phyloP scores from a whole-genome alignment of 805 yeast genomes.

The Dipodascopsis uninucleata region DNA sequence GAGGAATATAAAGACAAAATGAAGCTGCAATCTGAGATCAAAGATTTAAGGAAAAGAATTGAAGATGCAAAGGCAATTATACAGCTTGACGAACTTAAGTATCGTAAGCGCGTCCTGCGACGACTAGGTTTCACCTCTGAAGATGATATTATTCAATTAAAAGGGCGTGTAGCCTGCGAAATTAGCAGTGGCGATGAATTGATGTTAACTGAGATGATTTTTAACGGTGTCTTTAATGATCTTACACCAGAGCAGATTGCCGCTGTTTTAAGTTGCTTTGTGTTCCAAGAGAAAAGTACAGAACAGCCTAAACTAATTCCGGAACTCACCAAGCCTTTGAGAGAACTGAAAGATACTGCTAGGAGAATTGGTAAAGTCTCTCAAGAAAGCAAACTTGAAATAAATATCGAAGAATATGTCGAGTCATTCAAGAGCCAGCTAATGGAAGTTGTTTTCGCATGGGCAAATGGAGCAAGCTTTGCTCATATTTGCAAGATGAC shows the following conservation, averaged over 20 bases:
- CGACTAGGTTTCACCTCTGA: conserved; percentile 85
- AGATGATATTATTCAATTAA: conserved; percentile 85
- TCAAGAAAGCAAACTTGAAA: conserved; percentile 83
- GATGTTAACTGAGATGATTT: conserved; percentile 81
- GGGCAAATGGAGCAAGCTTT: conserved; percentile 96
- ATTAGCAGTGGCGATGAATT: conserved; percentile 59
- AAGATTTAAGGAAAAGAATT: conserved; percentile 59
- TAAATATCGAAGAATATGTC: conserved; percentile 87
- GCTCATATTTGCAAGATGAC: conserved; percentile 96
- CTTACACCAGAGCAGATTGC: conserved; percentile 88
- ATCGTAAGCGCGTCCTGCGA: conserved; percentile 87
- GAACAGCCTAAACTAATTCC: conserved; percentile 82
- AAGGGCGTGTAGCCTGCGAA: conserved; percentile 97
- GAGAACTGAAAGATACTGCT: conserved; percentile 88
- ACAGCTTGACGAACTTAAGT: conserved; percentile 89
- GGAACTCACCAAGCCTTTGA: conserved; percentile 87
- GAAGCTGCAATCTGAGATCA: conserved; percentile 55
- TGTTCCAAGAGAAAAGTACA: conserved; percentile 92
- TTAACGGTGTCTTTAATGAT: conserved; percentile 92
- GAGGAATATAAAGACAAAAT: conserved; percentile 63
- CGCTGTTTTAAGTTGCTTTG: conserved; percentile 87
- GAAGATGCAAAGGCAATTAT: conserved; percentile 84
- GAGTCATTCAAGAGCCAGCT: conserved; percentile 88
- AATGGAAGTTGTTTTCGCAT: conserved; percentile 93
- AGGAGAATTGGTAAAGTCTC: conserved; percentile 82